phyloP scores from a whole-genome alignment of 768 basidiomycete species.

The Suillus discolor region DNA sequence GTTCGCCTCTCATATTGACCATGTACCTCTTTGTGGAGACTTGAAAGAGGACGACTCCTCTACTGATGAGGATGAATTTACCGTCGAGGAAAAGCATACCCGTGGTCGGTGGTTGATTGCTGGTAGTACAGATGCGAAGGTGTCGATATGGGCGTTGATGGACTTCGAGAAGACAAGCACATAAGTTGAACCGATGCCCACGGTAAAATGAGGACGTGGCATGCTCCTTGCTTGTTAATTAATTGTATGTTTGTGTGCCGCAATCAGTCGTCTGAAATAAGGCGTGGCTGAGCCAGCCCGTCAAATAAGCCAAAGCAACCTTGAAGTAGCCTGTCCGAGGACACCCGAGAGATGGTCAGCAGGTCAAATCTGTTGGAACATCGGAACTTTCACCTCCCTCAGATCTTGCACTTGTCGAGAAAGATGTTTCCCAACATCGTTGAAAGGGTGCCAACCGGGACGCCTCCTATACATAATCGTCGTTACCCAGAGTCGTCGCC shows the following conservation, averaged over 20 bases:
- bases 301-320: too few relatives aligned
- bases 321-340: too few relatives aligned
- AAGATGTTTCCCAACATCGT: not conserved
- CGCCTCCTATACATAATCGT: not conserved
- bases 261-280: not conserved
- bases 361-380: not conserved
- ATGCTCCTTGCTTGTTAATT: not conserved
- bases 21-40: slow-evolving; percentile 15
- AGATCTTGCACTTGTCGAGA: not conserved
- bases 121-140: slow-evolving; percentile 68
- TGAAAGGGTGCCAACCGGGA: not conserved
- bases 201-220: not conserved
- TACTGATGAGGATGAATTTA: slow-evolving; percentile 55
- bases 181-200: not conserved
- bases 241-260: not conserved
- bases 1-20: slow-evolving; percentile 51
- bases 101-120: slow-evolving; percentile 63
- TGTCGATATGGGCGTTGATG: slow-evolving; percentile 73
- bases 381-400: not conserved
- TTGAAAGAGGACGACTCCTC: slow-evolving; percentile 35
- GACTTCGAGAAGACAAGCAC: slow-evolving; percentile 42
- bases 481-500: not conserved
- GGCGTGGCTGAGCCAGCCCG: not conserved
- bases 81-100: slow-evolving; percentile 42
- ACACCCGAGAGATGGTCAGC: not conserved